phyloP scores from a whole-genome alignment of 2,329 filamentous ascomycete genomes.

The Rachicladosporium sp. region DNA sequence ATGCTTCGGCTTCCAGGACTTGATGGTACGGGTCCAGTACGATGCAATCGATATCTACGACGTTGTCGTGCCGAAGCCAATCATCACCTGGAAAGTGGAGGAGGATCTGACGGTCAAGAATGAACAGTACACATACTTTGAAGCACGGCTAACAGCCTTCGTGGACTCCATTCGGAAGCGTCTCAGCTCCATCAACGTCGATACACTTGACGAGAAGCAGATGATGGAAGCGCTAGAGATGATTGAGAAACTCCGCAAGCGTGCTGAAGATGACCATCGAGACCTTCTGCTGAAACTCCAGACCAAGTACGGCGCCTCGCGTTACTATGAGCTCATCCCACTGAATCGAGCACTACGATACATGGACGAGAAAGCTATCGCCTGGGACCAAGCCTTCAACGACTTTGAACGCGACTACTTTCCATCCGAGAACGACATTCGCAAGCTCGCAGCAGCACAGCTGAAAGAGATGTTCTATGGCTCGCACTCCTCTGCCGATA shows the following conservation, averaged over 20 bases:
- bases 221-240: slow-evolving; percentile 69
- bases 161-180: slow-evolving; percentile 76
- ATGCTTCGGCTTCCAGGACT: slow-evolving; percentile 81
- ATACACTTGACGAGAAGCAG: slow-evolving; percentile 82
- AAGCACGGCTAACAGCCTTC: slow-evolving; percentile 73
- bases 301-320: slow-evolving; percentile 81
- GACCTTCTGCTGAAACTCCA: slow-evolving; percentile 66
- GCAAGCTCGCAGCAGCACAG: slow-evolving; percentile 80
- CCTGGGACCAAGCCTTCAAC: slow-evolving; percentile 83
- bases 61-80: slow-evolving; percentile 78
- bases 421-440: slow-evolving; percentile 88
- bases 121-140: slow-evolving; percentile 69
- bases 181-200: slow-evolving; percentile 77
- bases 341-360: slow-evolving; percentile 79
- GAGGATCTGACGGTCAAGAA: slow-evolving; percentile 89
- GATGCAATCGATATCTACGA: slow-evolving; percentile 87
- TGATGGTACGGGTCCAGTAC: slow-evolving; percentile 80
- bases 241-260: slow-evolving; percentile 64
- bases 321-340: slow-evolving; percentile 93
- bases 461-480: slow-evolving; percentile 91
- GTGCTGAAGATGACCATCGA: slow-evolving; percentile 71
- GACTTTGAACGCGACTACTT: slow-evolving; percentile 91
- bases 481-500: slow-evolving; percentile 48
- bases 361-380: slow-evolving; percentile 83
- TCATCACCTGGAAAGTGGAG: slow-evolving; percentile 96